These are phyloP conservation scores for Alternaria alternata DNA, from an alignment of 2,329 filamentous ascomycete genomes.

Conservation along the genomic window DNA sequence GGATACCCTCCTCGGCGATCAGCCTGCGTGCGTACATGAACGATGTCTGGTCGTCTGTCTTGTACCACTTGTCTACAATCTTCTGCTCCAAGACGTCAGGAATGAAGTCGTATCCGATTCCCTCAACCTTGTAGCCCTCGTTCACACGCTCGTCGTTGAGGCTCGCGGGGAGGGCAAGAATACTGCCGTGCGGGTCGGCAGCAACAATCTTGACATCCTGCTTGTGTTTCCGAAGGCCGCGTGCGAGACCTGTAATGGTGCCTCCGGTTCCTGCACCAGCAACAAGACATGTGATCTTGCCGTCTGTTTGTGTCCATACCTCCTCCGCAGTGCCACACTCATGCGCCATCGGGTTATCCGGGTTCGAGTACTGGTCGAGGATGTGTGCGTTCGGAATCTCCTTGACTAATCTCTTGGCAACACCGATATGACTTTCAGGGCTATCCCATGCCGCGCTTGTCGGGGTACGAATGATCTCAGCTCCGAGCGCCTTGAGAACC, in stretches of 20 bases:
- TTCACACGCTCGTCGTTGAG: conserved; percentile 85
- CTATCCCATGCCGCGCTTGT: conserved; percentile 94
- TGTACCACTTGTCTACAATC: conserved; percentile 93
- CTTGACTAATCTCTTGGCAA: conserved; percentile 87
- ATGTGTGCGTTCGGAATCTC: conserved; percentile 98
- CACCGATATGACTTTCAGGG: conserved; percentile 96
- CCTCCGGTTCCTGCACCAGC: conserved; percentile 95
- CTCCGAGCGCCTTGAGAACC: conserved; percentile 89
- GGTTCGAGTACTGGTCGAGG: conserved; percentile 92
- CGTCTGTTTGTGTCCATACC: conserved; percentile 90
- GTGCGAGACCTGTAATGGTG: conserved; percentile 89
- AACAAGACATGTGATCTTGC: conserved; percentile 81
- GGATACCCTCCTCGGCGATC: conserved; percentile 91
- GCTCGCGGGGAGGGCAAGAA: conserved; percentile 80
- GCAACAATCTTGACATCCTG: conserved; percentile 85
- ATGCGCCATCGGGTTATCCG: conserved; percentile 91
- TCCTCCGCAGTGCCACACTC: conserved; percentile 95
- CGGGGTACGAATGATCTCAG: conserved; percentile 96
- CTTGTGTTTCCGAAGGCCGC: conserved; percentile 88
- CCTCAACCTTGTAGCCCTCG: conserved; percentile 94
- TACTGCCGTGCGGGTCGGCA: conserved; percentile 90
- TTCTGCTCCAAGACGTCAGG: conserved; percentile 88
- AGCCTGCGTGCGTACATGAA: conserved; percentile 89
- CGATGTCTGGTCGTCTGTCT: conserved; percentile 91
- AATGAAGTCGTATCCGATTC: conserved; percentile 98